These are phyloP conservation scores for Asterophora parasitica DNA, from an alignment of 768 basidiomycete genomes.

Conservation along the genomic window DNA sequence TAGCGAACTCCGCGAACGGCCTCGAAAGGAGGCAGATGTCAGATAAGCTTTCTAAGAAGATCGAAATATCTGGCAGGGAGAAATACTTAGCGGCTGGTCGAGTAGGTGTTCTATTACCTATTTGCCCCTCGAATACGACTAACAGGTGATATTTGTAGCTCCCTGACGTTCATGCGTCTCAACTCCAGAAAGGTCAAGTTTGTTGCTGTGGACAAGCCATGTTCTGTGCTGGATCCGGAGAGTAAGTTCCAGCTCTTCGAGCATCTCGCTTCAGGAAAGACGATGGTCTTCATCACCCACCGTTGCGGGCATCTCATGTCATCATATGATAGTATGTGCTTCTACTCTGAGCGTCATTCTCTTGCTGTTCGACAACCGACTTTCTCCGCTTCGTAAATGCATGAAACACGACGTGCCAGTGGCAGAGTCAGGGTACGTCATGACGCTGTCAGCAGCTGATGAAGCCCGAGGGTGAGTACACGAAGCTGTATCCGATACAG, in stretches of 20 bases:
- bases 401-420: slow-evolving; percentile 35
- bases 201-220: slow-evolving; percentile 34
- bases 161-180: slow-evolving; percentile 28
- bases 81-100: slow-evolving; percentile 23
- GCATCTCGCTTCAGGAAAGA: slow-evolving; percentile 28
- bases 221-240: slow-evolving; percentile 37
- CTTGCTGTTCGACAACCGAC: too few species aligned
- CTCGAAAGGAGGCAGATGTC: slow-evolving; percentile 11
- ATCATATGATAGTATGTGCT: slow-evolving; percentile 33
- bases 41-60: slow-evolving; percentile 15
- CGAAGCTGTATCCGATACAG: slow-evolving; percentile 30
- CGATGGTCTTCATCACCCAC: slow-evolving; percentile 35
- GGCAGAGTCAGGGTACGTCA: slow-evolving; percentile 30
- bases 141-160: slow-evolving; percentile 9
- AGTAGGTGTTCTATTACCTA: slow-evolving; percentile 12
- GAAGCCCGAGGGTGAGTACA: slow-evolving; percentile 26
- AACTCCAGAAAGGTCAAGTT: slow-evolving; percentile 27
- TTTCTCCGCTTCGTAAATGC: slow-evolving; percentile 20
- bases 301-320: slow-evolving; percentile 32
- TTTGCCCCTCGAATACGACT: too few species aligned
- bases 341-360: background rate
- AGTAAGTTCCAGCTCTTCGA: slow-evolving; percentile 34
- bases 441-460: slow-evolving; percentile 29
- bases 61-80: slow-evolving; percentile 23
- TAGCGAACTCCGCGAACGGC: slow-evolving; percentile 11